These are phyloP conservation scores for Lycium barbarum DNA, from an alignment of 257 asterid genomes.

Conservation along the genomic window DNA sequence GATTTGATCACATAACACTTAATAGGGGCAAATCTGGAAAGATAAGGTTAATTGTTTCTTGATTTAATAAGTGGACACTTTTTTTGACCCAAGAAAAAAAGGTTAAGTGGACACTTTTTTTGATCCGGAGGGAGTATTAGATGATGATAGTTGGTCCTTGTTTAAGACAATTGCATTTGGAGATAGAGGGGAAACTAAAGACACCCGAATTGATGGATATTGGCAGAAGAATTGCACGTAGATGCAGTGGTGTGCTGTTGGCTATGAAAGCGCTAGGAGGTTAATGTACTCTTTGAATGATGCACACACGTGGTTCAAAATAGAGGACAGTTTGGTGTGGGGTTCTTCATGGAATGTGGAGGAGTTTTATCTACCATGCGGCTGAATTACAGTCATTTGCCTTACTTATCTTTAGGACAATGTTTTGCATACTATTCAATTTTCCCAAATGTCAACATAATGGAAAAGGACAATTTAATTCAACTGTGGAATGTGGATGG, in stretches of 20 bases:
- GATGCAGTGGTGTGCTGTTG: conserved; percentile 28
- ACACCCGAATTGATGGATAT: conserved; percentile 22
- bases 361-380: conserved; percentile 6
- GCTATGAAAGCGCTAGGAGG: conserved; percentile 30
- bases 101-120: too few species aligned
- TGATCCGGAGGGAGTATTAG: background rate
- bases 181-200: conserved; percentile 21
- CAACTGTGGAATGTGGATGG: conserved; percentile 34
- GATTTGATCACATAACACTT: too few species aligned
- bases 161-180: conserved; percentile 1
- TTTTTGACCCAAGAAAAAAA: too few species aligned
- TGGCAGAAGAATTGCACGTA: conserved; percentile 9
- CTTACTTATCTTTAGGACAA: conserved; percentile 1
- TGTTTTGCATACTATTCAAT: conserved; percentile 24
- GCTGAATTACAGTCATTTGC: conserved; percentile 23
- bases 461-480: conserved; percentile 25
- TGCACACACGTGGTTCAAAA: conserved; percentile 10
- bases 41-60: too few species aligned
- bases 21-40: too few species aligned
- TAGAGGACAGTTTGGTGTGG: conserved; percentile 17
- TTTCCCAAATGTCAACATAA: conserved; percentile 16
- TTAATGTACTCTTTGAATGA: conserved; percentile 10
- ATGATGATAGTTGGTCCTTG: background rate
- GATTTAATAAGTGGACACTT: too few species aligned
- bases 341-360: background rate